Evolutionary conservation across 148 eudicot species (phyloP).

Genomic region (Selenicereus undatus): DNA sequence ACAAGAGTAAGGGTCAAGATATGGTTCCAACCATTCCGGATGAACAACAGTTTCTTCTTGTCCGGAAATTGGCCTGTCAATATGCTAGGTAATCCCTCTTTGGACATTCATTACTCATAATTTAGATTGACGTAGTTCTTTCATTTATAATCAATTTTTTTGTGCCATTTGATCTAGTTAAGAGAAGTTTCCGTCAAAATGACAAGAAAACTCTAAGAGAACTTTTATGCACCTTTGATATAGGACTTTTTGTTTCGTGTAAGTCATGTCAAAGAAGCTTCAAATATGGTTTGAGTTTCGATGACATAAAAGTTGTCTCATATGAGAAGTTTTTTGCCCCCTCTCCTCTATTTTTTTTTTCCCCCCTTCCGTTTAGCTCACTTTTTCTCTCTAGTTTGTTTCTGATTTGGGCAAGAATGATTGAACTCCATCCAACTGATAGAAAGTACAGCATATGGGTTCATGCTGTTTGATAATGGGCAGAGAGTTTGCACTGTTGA

Average conservation of each 20-base stretch:
- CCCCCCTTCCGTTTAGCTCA: too few relatives aligned
- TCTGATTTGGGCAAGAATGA: too few relatives aligned
- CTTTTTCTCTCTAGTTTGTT: too few relatives aligned
- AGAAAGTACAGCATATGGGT: too few relatives aligned
- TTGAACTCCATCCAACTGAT: too few relatives aligned
- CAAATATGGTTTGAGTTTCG: neutral
- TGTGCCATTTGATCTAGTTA: neutral
- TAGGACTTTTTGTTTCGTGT: neutral
- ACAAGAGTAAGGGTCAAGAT: conserved; percentile 28
- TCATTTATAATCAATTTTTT: neutral
- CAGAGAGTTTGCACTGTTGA: too few relatives aligned
- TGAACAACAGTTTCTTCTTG: conserved; percentile 24
- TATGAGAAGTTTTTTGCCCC: too few relatives aligned
- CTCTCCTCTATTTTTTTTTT: too few relatives aligned
- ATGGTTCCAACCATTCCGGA: conserved; percentile 34
- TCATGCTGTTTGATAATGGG: too few relatives aligned
- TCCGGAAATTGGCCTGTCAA: conserved; percentile 20
- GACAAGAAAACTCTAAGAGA: neutral
- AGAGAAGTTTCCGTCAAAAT: neutral
- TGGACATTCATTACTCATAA: neutral
- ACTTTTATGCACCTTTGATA: neutral
- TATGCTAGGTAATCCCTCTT: conserved; percentile 15
- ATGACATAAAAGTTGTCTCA: neutral
- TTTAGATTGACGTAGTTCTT: neutral
- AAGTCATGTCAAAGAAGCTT: neutral